phyloP scores from a whole-genome alignment of 768 basidiomycete species.

The Mycena belliarum region DNA sequence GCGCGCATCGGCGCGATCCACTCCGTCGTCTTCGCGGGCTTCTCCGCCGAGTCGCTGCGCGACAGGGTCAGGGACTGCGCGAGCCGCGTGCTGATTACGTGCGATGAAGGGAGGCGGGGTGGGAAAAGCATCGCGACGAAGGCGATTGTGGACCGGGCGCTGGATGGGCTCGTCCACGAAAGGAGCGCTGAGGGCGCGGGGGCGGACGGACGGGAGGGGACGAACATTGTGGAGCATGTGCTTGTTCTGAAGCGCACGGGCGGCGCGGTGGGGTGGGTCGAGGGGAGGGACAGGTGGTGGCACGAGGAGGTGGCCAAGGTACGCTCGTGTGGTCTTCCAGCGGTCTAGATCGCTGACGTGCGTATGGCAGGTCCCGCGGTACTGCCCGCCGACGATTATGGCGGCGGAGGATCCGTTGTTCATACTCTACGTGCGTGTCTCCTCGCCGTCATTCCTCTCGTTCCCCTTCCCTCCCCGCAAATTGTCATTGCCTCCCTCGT shows the following conservation, averaged over 20 bases:
- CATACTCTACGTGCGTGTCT: slow-evolving; percentile 96
- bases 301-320: slow-evolving; percentile 88
- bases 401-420: slow-evolving; percentile 94
- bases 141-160: slow-evolving; percentile 88
- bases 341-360: neutral
- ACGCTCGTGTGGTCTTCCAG: neutral
- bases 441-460: no score
- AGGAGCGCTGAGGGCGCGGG: no score
- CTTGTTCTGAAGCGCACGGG: slow-evolving; percentile 90
- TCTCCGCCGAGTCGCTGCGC: slow-evolving; percentile 90
- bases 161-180: slow-evolving; percentile 56
- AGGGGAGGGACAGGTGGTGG: slow-evolving; percentile 94
- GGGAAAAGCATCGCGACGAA: slow-evolving; percentile 96
- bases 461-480: no score
- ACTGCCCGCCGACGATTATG: slow-evolving; percentile 90
- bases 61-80: slow-evolving; percentile 91
- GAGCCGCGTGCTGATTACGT: slow-evolving; percentile 90
- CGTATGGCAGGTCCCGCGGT: slow-evolving; percentile 68
- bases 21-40: slow-evolving; percentile 97
- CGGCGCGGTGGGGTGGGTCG: slow-evolving; percentile 73
- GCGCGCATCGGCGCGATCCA: slow-evolving; percentile 96
- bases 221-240: slow-evolving; percentile 86
- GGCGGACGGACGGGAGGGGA: no score
- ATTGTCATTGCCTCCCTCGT: neutral
- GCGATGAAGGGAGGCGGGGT: slow-evolving; percentile 91